phyloP scores from a whole-genome alignment of 2,329 filamentous ascomycete species.

The Verticillium alfalfae region DNA sequence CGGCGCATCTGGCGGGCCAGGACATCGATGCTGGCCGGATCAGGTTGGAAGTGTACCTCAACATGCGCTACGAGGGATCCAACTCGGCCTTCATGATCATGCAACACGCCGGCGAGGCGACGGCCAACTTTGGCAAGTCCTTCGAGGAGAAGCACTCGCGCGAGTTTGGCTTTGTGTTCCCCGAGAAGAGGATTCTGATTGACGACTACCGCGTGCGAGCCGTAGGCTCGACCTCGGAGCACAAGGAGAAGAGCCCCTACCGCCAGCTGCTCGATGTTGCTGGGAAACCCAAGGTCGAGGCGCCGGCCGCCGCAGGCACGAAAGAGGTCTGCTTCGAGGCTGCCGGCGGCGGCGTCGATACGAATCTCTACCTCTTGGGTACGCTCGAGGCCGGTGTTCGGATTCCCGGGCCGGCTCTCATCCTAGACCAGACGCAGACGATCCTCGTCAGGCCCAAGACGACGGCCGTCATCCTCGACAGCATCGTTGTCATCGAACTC shows the following conservation, averaged over 20 bases:
- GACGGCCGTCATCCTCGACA: constrained; percentile 24
- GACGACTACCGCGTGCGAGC: constrained; percentile 13
- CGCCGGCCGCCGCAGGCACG: constrained; percentile 1
- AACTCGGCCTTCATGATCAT: constrained; percentile 33
- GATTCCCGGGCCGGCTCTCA: constrained; percentile 59
- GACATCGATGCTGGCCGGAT: constrained; percentile 28
- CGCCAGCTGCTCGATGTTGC: constrained; percentile 6
- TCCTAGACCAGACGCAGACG: constrained; percentile 69
- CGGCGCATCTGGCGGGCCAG: constrained; percentile 15
- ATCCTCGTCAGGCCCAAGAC: constrained; percentile 57
- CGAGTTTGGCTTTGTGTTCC: constrained; percentile 60
- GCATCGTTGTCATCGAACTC: constrained; percentile 28
- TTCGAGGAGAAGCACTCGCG: constrained; percentile 68
- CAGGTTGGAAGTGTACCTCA: constrained; percentile 33
- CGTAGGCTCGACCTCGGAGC: constrained; percentile 6
- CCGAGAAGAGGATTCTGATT: constrained; percentile 27
- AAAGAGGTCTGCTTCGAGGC: constrained; percentile 12
- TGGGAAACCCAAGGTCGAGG: constrained; percentile 2
- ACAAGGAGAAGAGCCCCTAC: constrained; percentile 10
- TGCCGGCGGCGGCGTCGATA: neutral
- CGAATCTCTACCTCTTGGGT: constrained; percentile 18
- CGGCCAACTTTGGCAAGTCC: constrained; percentile 57
- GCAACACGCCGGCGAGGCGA: constrained; percentile 17
- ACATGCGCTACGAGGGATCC: constrained; percentile 35
- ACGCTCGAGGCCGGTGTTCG: constrained; percentile 11